A percentile compares a stretch with the other conserved stretches of the same genome.
Evolutionary conservation across 345 rosid genomes (phyloP).

Genomic region (Rhizophora apiculata): DNA sequence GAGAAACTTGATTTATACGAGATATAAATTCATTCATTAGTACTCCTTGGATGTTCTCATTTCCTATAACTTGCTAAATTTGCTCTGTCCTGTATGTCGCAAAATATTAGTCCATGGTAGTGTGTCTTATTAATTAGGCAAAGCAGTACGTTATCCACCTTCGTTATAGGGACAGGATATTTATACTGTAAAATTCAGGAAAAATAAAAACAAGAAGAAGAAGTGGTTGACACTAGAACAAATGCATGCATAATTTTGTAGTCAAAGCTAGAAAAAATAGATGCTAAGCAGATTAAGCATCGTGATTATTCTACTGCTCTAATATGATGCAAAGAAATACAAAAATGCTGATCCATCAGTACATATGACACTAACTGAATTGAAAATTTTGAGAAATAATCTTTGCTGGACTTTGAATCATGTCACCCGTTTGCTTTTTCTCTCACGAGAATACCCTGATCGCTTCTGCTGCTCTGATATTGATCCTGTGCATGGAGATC

Average conservation of each 20-base stretch:
- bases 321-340: background rate
- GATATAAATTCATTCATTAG: too few species aligned
- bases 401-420: slow-evolving; percentile 56
- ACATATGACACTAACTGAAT: slow-evolving; percentile 5
- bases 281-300: background rate
- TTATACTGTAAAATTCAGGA: too few species aligned
- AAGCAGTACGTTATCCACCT: too few species aligned
- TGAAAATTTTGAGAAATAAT: slow-evolving; percentile 39
- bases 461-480: slow-evolving; percentile 52
- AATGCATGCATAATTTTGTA: background rate
- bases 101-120: too few species aligned
- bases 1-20: too few species aligned
- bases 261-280: background rate
- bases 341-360: background rate
- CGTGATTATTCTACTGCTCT: background rate
- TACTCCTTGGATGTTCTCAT: too few species aligned
- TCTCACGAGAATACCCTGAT: slow-evolving; percentile 45
- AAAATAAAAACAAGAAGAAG: too few species aligned
- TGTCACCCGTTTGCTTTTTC: slow-evolving; percentile 30
- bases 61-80: too few species aligned
- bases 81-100: too few species aligned
- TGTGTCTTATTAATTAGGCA: too few species aligned
- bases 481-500: slow-evolving; percentile 22
- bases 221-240: too few species aligned
- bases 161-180: too few species aligned